A percentile compares a stretch with the other conserved stretches of the same genome.
Evolutionary conservation across 2,329 filamentous ascomycete species (phyloP).

Genomic region (Ophiostoma ips): DNA sequence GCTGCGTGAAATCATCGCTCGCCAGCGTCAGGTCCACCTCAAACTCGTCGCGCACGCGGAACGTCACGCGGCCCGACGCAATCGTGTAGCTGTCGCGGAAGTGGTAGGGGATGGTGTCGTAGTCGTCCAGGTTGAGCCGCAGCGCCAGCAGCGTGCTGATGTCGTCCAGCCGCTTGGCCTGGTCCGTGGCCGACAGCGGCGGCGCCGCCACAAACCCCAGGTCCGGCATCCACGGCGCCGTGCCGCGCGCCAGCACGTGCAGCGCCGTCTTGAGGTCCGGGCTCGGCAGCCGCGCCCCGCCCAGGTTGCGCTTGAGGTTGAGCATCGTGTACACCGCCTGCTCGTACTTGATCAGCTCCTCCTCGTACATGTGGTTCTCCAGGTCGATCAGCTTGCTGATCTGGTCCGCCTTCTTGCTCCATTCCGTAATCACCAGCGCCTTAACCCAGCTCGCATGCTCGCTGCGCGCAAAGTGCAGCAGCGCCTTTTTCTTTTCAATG

Average conservation of each 20-base stretch:
- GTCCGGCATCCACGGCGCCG: conserved; percentile 67
- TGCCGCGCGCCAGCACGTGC: conserved; percentile 67
- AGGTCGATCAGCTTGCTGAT: conserved; percentile 84
- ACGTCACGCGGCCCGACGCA: conserved; percentile 77
- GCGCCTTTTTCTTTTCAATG: conserved; percentile 56
- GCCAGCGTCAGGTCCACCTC: conserved; percentile 87
- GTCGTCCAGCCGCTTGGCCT: conserved; percentile 61
- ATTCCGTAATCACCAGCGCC: conserved; percentile 76
- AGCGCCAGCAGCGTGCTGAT: conserved; percentile 74
- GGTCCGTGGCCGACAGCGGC: conserved; percentile 54
- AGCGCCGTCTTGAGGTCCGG: conserved; percentile 85
- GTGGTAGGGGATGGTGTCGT: conserved; percentile 57
- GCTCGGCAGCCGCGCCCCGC: conserved; percentile 63
- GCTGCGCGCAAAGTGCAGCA: conserved; percentile 67
- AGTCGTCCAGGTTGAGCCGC: conserved; percentile 72
- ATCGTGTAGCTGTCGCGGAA: conserved; percentile 63
- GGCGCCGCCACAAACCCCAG: conserved; percentile 66
- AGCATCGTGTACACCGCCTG: conserved; percentile 48
- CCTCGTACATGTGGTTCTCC: conserved; percentile 52
- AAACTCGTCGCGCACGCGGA: conserved; percentile 70
- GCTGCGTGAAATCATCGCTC: conserved; percentile 66
- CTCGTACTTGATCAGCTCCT: conserved; percentile 47
- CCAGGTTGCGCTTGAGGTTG: conserved; percentile 59
- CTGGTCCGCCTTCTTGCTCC: conserved; percentile 65
- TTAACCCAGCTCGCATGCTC: conserved; percentile 86